Evolutionary conservation across 108 stramenopile genomes (phyloP).

Genomic region (Schizochytrium sp.): DNA sequence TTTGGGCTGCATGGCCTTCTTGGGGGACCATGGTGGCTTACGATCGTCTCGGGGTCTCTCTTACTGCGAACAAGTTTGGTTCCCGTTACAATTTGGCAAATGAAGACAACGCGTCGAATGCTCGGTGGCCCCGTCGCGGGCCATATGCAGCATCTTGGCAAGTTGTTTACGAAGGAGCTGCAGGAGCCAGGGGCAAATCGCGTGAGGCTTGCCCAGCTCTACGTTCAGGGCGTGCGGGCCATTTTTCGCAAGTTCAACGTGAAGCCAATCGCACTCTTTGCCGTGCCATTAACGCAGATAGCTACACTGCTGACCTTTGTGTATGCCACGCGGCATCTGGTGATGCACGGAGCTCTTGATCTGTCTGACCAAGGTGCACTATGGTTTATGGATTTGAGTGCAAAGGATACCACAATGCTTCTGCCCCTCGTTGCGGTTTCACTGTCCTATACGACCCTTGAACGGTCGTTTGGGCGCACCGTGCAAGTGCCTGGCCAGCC

Average conservation of each 20-base stretch:
- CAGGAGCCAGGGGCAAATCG: background rate
- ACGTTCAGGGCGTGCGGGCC: background rate
- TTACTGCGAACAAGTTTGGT: background rate
- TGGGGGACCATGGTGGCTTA: background rate
- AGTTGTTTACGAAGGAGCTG: background rate
- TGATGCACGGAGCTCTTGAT: background rate
- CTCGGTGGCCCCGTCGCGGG: background rate
- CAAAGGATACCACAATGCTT: background rate
- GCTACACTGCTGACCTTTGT: background rate
- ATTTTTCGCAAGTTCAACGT: slow-evolving; percentile 1
- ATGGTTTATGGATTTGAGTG: background rate
- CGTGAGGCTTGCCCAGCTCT: background rate
- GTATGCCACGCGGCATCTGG: background rate
- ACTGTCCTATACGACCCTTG: background rate
- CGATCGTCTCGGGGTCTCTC: background rate
- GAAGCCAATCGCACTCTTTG: background rate
- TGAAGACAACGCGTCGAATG: background rate
- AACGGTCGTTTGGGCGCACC: slow-evolving; percentile 12
- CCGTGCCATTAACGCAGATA: background rate
- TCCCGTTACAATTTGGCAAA: background rate
- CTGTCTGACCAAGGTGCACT: background rate
- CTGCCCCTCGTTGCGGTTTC: background rate
- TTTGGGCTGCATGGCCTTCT: background rate
- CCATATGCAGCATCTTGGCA: background rate
- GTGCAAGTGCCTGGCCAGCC: background rate